Conservation (phyloP, 306 rosid genomes). For the Inga leiocalycina region DNA sequence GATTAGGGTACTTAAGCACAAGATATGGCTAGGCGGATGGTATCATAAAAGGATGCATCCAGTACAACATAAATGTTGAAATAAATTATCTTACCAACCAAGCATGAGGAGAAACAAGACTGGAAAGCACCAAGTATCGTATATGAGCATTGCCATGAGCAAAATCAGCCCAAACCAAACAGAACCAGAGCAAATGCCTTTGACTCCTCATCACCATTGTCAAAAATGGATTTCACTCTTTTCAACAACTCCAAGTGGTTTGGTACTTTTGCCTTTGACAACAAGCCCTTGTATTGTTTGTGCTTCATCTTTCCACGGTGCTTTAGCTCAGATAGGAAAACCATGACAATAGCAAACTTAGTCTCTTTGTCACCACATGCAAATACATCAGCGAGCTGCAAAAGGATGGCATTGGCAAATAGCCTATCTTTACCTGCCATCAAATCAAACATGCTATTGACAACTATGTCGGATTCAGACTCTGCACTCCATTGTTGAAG, state of each 20-base stretch:
- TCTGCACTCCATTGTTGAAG: constrained; percentile 70
- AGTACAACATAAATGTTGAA: not conserved
- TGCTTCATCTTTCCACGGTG: constrained; percentile 43
- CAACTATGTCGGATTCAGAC: constrained; percentile 49
- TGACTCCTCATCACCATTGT: constrained; percentile 55
- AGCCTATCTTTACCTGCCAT: constrained; percentile 77
- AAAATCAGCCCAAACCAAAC: constrained; percentile 86
- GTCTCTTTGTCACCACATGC: constrained; percentile 52
- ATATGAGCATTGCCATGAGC: constrained; percentile 69
- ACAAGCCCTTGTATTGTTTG: constrained; percentile 51
- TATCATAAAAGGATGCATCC: not conserved
- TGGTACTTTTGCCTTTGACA: constrained; percentile 59
- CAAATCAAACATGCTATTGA: constrained; percentile 56
- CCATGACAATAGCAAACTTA: constrained; percentile 55
- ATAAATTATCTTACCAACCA: constrained; percentile 55
- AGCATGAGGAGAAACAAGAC: constrained; percentile 67
- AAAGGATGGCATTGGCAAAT: constrained; percentile 73
- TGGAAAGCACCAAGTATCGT: constrained; percentile 73
- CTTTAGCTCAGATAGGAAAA: constrained; percentile 57
- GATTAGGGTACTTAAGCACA: constrained; percentile 4
- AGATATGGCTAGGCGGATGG: not conserved
- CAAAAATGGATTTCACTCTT: constrained; percentile 67
- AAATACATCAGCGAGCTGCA: constrained; percentile 82
- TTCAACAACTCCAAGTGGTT: constrained; percentile 61
- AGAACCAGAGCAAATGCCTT: constrained; percentile 69